A percentile compares a stretch with the other conserved stretches of the same genome.
phyloP scores from a whole-genome alignment of 441 rosid genomes.

The Gossypium lobatum region DNA sequence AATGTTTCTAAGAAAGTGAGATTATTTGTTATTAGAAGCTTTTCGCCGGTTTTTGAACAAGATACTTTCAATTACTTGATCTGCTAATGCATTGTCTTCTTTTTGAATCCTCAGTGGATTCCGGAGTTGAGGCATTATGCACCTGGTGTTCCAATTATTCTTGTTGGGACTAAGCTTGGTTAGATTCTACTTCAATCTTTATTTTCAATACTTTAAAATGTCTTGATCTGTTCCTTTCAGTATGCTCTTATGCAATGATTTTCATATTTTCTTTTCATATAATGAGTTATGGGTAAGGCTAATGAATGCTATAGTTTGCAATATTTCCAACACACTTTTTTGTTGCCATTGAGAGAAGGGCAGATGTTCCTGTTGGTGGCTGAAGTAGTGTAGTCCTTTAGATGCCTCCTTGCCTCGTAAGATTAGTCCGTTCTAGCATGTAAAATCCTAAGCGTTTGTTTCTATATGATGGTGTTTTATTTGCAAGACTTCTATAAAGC shows the following conservation, averaged over 20 bases:
- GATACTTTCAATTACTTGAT: constrained; percentile 1
- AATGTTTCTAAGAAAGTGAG: constrained; percentile 77
- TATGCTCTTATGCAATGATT: not conserved
- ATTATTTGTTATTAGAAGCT: not conserved
- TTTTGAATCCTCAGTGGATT: constrained; percentile 59
- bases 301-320: not conserved
- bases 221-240: not conserved
- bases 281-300: not conserved
- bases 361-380: not conserved
- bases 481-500: not conserved
- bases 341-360: not conserved
- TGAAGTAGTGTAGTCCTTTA: not conserved
- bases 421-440: not conserved
- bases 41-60: constrained; percentile 1
- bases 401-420: constrained; percentile 2
- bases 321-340: not conserved
- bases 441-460: not conserved
- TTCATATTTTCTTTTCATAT: not conserved
- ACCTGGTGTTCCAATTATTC: constrained; percentile 87
- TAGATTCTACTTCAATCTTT: constrained; percentile 25
- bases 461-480: not conserved
- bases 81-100: constrained; percentile 20
- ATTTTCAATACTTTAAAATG: not conserved
- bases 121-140: constrained; percentile 94
- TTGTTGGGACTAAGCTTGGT: constrained; percentile 93